Conservation (phyloP, 2,329 filamentous ascomycete species). For the Colletotrichum spaethianum region DNA sequence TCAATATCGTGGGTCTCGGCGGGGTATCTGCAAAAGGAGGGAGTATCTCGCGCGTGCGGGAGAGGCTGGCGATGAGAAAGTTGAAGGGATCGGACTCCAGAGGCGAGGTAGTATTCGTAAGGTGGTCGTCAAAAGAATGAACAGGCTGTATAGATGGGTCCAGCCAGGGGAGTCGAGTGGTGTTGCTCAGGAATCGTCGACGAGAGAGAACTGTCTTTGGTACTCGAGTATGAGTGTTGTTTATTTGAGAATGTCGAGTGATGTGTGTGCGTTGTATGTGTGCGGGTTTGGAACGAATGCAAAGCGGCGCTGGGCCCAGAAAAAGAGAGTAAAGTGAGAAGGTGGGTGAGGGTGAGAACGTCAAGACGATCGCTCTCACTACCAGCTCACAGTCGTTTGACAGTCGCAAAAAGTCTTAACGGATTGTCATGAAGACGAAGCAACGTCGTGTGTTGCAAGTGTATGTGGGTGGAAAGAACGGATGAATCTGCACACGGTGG, state of each 20-base stretch:
- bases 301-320: constrained; percentile 40
- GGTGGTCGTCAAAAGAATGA: constrained; percentile 38
- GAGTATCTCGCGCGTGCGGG: background rate
- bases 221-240: constrained; percentile 12
- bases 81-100: constrained; percentile 7
- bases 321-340: constrained; percentile 41
- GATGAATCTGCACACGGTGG: constrained; percentile 41
- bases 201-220: background rate
- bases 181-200: constrained; percentile 14
- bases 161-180: constrained; percentile 35
- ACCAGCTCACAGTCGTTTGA: constrained; percentile 39
- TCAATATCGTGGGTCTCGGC: constrained; percentile 30
- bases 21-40: constrained; percentile 30
- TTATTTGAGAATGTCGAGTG: background rate
- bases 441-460: constrained; percentile 4
- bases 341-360: constrained; percentile 32
- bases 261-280: constrained; percentile 8
- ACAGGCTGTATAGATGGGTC: constrained; percentile 20
- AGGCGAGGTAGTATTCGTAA: constrained; percentile 13
- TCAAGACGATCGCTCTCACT: constrained; percentile 23
- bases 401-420: constrained; percentile 5
- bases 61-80: constrained; percentile 28
- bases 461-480: constrained; percentile 35
- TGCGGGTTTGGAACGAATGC: constrained; percentile 37
- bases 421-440: constrained; percentile 29